Base-by-base conservation (phyloP, 1,284 basidiomycete species). In the Ustilago shanxiensis region DNA sequence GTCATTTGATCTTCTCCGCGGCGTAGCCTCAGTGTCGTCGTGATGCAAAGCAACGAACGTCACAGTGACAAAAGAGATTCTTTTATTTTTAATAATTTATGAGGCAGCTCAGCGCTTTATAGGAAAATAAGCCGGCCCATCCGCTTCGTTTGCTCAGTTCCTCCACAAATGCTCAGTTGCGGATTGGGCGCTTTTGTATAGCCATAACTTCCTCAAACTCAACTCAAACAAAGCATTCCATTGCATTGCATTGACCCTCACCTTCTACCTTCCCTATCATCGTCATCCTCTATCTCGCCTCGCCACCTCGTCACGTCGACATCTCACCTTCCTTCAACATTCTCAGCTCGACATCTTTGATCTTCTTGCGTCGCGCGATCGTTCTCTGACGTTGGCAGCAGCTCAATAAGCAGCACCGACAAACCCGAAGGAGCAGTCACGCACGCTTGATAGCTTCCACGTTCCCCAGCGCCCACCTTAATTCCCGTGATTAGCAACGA, bases 151-250 rank as follows among this genome's bases (percentile, higher is more conserved):
- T 3, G 20, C 44, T 22, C 16, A 13, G 14, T 49, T 49, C 47
- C 47, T 49, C 47, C 47, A 49, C 47, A 49, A 49, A 49, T 28
- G 47, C 47, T 26, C 6, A 49, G 47, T 49, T 24, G 47, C 47
- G 26, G 47, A 26, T 49, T 28, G 47, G 47, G 13, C 11, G 24
- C 31, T 26, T 49, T 49, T 49, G 47, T 26, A 49, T 49, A 49
- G 47, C 47, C 47, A 49, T 49, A 26, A 6, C 22, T 14, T 28
- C 13, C 14, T 6, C 20, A 33, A 20, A 18, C 1, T 24, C 14
- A n/a, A n/a, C n/a, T n/a, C n/a, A n/a, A n/a, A n/a, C n/a, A n/a
- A n/a, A n/a, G n/a, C n/a, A n/a, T n/a, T n/a, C n/a, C n/a, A n/a
- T n/a, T n/a, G n/a, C 47, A 16, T 49, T 11, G 3, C 10, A 11